Conservation (phyloP, 2,329 filamentous ascomycete genomes). For the Ophiosphaerella herpotricha region DNA sequence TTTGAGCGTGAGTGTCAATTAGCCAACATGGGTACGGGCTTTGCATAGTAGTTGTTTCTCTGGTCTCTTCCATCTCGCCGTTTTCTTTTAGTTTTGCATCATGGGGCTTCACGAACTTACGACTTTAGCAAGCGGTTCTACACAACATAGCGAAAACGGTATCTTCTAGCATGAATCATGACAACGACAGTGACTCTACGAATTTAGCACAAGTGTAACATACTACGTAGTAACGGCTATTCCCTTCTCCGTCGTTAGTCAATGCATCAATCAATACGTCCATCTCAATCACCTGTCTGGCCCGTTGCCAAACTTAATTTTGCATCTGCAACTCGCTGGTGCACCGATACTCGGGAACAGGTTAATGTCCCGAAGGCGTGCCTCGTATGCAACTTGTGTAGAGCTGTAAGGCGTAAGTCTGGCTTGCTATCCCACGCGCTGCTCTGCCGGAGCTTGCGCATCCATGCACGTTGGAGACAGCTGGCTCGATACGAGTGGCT, state of each 20-base stretch:
- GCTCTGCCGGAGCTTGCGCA: background rate
- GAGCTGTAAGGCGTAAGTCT: background rate
- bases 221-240: background rate
- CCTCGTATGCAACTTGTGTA: background rate
- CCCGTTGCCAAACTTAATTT: no score
- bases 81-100: no score
- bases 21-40: no score
- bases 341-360: no score
- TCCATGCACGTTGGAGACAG: constrained; percentile 5
- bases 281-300: no score
- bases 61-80: no score
- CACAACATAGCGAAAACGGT: background rate
- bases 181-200: background rate
- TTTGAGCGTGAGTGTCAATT: background rate
- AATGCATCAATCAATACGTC: background rate
- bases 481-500: constrained; percentile 7
- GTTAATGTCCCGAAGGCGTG: no score
- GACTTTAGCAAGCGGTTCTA: background rate
- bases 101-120: background rate
- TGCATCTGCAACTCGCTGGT: no score
- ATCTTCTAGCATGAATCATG: background rate
- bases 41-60: no score
- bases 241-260: constrained; percentile 1
- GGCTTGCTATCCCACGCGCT: background rate
- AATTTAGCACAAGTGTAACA: constrained; percentile 7